These are phyloP conservation scores for Suhomyces taliae DNA, from an alignment of 1,139 yeast genomes.

Conservation along the genomic window DNA sequence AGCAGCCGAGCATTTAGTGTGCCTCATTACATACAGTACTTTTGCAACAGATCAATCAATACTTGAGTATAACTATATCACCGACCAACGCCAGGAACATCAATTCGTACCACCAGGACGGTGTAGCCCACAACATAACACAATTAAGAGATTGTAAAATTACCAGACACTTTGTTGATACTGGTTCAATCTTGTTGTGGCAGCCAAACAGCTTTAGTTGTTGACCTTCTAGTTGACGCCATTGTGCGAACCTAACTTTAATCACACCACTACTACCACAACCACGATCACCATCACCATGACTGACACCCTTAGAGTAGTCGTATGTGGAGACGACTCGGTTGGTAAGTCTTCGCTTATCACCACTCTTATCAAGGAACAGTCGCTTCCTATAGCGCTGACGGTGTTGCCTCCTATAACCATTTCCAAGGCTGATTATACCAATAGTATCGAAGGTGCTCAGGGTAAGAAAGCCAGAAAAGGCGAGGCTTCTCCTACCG, in stretches of 20 bases:
- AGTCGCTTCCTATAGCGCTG: constrained; percentile 51
- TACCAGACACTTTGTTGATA: too few species aligned
- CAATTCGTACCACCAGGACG: too few species aligned
- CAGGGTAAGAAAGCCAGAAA: constrained; percentile 7
- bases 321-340: constrained; percentile 94
- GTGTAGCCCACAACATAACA: too few species aligned
- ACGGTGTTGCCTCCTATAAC: constrained; percentile 80
- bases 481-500: constrained; percentile 4
- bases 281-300: neutral
- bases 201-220: too few species aligned
- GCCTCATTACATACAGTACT: neutral
- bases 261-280: neutral
- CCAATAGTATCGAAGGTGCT: constrained; percentile 20
- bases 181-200: too few species aligned
- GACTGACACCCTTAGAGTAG: constrained; percentile 47
- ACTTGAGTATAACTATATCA: too few species aligned
- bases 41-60: too few species aligned
- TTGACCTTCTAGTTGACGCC: too few species aligned
- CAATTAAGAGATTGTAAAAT: too few species aligned
- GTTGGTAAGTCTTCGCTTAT: constrained; percentile 82
- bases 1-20: neutral
- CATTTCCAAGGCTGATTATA: constrained; percentile 49
- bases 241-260: neutral
- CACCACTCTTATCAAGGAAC: constrained; percentile 75
- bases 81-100: too few species aligned